Evolutionary conservation across 208 protist species (phyloP).

Genomic region (Vickermania ingenoplastis): DNA sequence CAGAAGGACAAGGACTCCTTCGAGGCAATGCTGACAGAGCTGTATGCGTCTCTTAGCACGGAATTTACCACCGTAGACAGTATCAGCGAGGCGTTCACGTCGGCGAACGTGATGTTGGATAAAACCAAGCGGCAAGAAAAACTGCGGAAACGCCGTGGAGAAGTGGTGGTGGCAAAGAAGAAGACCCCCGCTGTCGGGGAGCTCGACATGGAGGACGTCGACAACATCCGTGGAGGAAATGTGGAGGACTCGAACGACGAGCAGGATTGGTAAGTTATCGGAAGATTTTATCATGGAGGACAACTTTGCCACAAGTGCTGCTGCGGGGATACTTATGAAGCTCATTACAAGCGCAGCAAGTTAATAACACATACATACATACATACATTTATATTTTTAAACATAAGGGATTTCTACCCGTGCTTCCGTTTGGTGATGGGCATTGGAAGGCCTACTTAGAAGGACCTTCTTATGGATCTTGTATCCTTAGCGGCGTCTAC

Average conservation of each 20-base stretch:
- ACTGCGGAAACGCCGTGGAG: background rate
- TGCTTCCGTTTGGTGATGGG: too few species aligned
- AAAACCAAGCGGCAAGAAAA: background rate
- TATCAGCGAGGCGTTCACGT: background rate
- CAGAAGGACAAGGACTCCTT: background rate
- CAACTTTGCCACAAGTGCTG: too few species aligned
- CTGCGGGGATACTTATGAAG: too few species aligned
- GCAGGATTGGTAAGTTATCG: background rate
- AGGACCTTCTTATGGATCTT: too few species aligned
- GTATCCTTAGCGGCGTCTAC: too few species aligned
- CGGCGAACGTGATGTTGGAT: background rate
- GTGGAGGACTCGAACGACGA: conserved; percentile 7
- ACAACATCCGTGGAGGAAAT: conserved; percentile 28
- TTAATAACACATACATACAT: too few species aligned
- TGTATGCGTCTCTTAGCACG: background rate
- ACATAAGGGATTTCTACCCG: too few species aligned
- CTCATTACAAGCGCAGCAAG: too few species aligned
- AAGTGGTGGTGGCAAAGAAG: background rate
- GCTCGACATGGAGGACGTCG: conserved; percentile 31
- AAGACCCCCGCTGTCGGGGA: conserved; percentile 3
- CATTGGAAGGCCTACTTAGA: too few species aligned
- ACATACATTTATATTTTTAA: too few species aligned
- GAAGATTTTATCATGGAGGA: background rate
- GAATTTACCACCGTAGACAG: background rate
- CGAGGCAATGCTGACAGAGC: background rate